phyloP scores from a whole-genome alignment of 768 basidiomycete genomes.

The Mycena polygramma region DNA sequence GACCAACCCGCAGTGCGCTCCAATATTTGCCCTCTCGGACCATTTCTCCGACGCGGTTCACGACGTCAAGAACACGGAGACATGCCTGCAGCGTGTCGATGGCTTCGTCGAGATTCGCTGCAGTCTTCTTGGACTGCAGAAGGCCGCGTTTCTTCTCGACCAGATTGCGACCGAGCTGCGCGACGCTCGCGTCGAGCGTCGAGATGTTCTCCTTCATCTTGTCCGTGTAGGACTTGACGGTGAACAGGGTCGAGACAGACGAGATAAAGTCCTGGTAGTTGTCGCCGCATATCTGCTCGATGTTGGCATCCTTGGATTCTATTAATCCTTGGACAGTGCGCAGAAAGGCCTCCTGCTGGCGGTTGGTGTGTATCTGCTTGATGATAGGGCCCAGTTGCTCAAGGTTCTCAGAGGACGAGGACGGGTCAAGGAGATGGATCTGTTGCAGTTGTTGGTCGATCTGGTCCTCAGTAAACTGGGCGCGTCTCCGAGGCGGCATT shows the following conservation, averaged over 20 bases:
- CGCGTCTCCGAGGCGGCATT: slow-evolving; percentile 81
- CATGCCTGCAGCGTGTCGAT: slow-evolving; percentile 96
- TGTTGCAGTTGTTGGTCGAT: slow-evolving; percentile 94
- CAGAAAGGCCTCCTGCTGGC: slow-evolving; percentile 91
- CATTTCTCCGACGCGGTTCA: slow-evolving; percentile 93
- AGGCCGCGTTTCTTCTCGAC: slow-evolving; percentile 95
- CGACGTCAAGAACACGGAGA: slow-evolving; percentile 91
- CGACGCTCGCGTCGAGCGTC: slow-evolving; percentile 89
- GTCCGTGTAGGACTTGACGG: slow-evolving; percentile 95
- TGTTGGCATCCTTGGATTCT: slow-evolving; percentile 94
- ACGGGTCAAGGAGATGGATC: slow-evolving; percentile 89
- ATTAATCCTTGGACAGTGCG: slow-evolving; percentile 89
- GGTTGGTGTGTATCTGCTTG: slow-evolving; percentile 90
- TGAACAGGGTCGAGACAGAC: slow-evolving; percentile 96
- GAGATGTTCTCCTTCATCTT: slow-evolving; percentile 93
- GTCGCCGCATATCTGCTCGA: slow-evolving; percentile 94
- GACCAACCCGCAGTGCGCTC: slow-evolving; percentile 93
- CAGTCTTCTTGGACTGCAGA: slow-evolving; percentile 92
- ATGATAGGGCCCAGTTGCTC: slow-evolving; percentile 96
- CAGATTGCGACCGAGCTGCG: slow-evolving; percentile 87
- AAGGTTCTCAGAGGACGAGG: slow-evolving; percentile 92
- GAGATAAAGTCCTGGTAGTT: slow-evolving; percentile 99
- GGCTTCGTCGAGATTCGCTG: slow-evolving; percentile 94
- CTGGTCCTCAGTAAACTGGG: slow-evolving; percentile 83
- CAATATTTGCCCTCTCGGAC: slow-evolving; percentile 95